These are phyloP conservation scores for Debaryomycetaceae sp. DNA, from an alignment of 1,139 yeast species.

Conservation along the genomic window DNA sequence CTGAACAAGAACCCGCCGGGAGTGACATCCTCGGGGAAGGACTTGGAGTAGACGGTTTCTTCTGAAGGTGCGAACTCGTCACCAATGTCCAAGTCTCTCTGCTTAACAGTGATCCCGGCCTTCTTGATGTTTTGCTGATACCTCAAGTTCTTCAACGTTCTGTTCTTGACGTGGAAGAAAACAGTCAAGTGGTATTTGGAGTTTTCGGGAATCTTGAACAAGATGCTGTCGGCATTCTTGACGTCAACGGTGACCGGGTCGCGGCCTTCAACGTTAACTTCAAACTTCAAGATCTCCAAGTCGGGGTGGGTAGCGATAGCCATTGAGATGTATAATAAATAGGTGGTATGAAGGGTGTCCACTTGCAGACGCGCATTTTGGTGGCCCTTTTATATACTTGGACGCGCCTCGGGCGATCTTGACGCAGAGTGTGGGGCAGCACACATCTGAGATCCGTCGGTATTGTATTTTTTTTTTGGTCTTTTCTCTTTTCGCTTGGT, in stretches of 20 bases:
- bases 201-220: slow-evolving; percentile 36
- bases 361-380: too few species aligned
- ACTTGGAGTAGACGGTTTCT: slow-evolving; percentile 21
- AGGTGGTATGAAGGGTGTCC: too few species aligned
- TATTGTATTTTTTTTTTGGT: too few species aligned
- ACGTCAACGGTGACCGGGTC: slow-evolving; percentile 26
- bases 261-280: slow-evolving; percentile 27
- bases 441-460: too few species aligned
- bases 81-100: slow-evolving; percentile 29
- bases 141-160: slow-evolving; percentile 27
- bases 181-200: slow-evolving; percentile 32
- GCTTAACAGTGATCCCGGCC: slow-evolving; percentile 34
- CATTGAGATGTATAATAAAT: too few species aligned
- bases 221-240: slow-evolving; percentile 25
- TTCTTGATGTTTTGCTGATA: slow-evolving; percentile 38
- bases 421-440: too few species aligned
- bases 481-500: too few species aligned
- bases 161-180: slow-evolving; percentile 30
- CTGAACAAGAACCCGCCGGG: slow-evolving; percentile 41
- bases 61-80: slow-evolving; percentile 26
- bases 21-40: slow-evolving; percentile 33
- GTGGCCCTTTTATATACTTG: too few species aligned
- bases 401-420: too few species aligned
- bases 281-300: slow-evolving; percentile 31
- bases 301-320: slow-evolving; percentile 22